Percentiles rank a stretch among this genome's conserved stretches.
These are phyloP conservation scores for Kwoniella mangroviensis DNA, from an alignment of 768 basidiomycete genomes.

Conservation along the genomic window DNA sequence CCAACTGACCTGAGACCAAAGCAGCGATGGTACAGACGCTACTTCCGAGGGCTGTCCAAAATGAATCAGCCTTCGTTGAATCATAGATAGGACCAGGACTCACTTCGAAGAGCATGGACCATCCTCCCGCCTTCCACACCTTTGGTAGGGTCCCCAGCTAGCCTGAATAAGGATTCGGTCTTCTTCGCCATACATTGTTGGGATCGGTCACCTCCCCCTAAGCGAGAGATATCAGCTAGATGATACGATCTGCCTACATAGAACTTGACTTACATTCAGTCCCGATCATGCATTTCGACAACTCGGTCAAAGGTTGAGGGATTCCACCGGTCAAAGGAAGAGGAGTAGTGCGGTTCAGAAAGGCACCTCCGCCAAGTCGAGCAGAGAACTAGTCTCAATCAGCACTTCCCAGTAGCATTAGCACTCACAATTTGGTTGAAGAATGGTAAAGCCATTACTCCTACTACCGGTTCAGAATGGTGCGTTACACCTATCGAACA, in stretches of 20 bases:
- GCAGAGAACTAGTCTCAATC: conserved; percentile 66
- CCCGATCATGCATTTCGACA: conserved; percentile 73
- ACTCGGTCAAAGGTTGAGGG: conserved; percentile 67
- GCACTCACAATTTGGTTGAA: conserved; percentile 71
- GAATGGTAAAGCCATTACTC: conserved; percentile 91
- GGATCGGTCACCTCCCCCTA: conserved; percentile 67
- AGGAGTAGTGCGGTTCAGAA: conserved; percentile 64
- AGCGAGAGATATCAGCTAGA: not conserved
- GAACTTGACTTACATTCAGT: conserved; percentile 66
- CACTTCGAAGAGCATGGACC: conserved; percentile 75
- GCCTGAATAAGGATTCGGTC: conserved; percentile 68
- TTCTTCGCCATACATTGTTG: conserved; percentile 65
- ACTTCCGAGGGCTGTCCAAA: conserved; percentile 14
- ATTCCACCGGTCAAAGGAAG: conserved; percentile 66
- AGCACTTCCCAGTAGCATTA: not conserved
- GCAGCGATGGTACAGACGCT: conserved; percentile 59
- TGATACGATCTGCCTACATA: not conserved
- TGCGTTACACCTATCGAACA: conserved; percentile 89
- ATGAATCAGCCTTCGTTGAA: not conserved
- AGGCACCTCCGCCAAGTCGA: conserved; percentile 77
- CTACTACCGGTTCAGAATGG: conserved; percentile 76
- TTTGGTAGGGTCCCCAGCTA: conserved; percentile 71
- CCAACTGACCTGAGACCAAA: conserved; percentile 87
- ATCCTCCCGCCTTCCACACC: conserved; percentile 74
- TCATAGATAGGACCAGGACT: not conserved